phyloP scores from a whole-genome alignment of 345 rosid species.

The Gossypium sturtianum region DNA sequence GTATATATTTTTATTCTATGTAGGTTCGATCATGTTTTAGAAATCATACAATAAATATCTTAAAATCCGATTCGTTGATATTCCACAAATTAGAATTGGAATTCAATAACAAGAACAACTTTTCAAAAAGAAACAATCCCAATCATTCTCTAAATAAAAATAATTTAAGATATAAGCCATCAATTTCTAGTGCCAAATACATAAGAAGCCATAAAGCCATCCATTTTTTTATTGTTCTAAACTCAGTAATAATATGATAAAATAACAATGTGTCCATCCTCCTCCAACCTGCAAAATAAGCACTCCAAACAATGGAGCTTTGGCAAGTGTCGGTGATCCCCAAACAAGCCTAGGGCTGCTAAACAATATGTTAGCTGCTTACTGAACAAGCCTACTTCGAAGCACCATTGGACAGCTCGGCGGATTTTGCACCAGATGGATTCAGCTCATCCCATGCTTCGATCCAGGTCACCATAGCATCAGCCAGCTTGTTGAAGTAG shows the following conservation, averaged over 20 bases:
- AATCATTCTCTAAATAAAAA: background rate
- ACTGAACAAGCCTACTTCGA: background rate
- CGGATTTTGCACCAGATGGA: background rate
- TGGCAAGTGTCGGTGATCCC: background rate
- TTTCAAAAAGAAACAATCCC: background rate
- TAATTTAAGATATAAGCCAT: background rate
- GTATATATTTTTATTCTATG: too few species aligned
- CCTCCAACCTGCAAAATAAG: background rate
- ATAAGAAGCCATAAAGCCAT: background rate
- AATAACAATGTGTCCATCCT: background rate
- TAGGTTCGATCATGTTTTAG: too few species aligned
- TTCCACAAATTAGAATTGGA: background rate
- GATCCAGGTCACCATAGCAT: background rate
- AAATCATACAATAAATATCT: too few species aligned
- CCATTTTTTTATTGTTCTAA: background rate
- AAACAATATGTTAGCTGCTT: background rate
- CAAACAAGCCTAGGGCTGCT: background rate
- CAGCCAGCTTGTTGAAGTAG: background rate
- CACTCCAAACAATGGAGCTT: background rate
- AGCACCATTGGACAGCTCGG: background rate
- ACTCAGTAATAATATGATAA: background rate
- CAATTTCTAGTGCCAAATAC: background rate
- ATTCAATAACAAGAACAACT: background rate
- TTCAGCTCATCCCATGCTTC: background rate
- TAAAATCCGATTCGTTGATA: too few species aligned